These are phyloP conservation scores for Vicia sativa DNA, from an alignment of 306 rosid species.

Conservation along the genomic window DNA sequence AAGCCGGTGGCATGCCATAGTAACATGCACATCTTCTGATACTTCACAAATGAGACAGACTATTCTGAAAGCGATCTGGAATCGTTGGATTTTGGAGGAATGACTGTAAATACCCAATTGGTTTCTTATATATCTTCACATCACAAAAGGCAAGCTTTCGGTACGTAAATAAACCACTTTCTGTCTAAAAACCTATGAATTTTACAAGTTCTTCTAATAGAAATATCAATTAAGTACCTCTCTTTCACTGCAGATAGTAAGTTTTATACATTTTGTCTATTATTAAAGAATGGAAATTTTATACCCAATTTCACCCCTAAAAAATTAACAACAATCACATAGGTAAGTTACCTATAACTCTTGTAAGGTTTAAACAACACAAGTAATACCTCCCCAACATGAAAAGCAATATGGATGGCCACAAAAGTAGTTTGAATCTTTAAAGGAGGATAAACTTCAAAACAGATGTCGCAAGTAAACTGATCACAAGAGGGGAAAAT, in stretches of 20 bases:
- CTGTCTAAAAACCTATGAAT: constrained; percentile 22
- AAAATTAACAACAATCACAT: too few relatives aligned
- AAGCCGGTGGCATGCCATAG: constrained; percentile 79
- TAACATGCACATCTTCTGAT: constrained; percentile 62
- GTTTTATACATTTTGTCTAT: too few relatives aligned
- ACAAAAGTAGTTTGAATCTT: too few relatives aligned
- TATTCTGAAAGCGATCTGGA: constrained; percentile 84
- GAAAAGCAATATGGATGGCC: too few relatives aligned
- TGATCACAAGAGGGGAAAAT: too few relatives aligned
- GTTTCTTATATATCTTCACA: constrained; percentile 69
- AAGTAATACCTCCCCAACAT: too few relatives aligned
- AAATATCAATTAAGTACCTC: neutral
- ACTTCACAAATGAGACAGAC: constrained; percentile 49
- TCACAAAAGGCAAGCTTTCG: constrained; percentile 85
- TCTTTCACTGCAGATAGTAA: neutral
- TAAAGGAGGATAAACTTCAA: too few relatives aligned
- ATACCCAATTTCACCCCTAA: too few relatives aligned
- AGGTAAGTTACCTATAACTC: too few relatives aligned
- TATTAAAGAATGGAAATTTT: too few relatives aligned
- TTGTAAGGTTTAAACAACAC: too few relatives aligned
- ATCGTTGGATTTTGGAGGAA: constrained; percentile 51
- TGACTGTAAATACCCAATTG: constrained; percentile 56
- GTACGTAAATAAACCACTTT: constrained; percentile 45
- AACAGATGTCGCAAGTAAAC: too few relatives aligned
- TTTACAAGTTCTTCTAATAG: neutral